Conservation (phyloP, 257 asterid genomes). For the Nicotiana undulata region DNA sequence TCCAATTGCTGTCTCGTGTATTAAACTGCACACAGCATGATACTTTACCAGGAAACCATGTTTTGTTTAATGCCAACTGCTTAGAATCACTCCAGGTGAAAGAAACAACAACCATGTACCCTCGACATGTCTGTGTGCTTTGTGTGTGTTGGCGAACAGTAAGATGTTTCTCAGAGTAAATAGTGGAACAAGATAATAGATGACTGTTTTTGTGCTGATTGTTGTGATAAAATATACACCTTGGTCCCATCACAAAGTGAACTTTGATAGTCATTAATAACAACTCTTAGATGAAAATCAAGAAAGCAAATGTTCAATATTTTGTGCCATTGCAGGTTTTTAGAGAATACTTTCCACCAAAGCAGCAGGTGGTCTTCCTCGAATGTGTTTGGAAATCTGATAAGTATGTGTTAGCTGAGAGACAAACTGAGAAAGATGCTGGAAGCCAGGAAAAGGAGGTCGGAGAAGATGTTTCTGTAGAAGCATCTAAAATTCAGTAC, state of each 20-base stretch:
- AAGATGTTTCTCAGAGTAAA: background rate
- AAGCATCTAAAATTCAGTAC: slow-evolving; percentile 40
- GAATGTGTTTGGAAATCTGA: slow-evolving; percentile 71
- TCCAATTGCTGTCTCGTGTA: background rate
- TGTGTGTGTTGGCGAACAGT: background rate
- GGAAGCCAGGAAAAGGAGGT: slow-evolving; percentile 31
- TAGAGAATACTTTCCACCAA: slow-evolving; percentile 71
- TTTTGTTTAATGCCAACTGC: background rate
- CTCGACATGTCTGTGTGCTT: background rate
- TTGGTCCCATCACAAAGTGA: background rate
- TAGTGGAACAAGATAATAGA: background rate
- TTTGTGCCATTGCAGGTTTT: slow-evolving; percentile 42
- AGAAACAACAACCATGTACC: no score
- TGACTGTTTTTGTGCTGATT: background rate
- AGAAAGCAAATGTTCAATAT: background rate
- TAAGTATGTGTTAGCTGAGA: slow-evolving; percentile 58
- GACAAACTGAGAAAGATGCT: slow-evolving; percentile 27
- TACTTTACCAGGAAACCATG: background rate
- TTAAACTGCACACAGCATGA: background rate
- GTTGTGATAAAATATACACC: background rate
- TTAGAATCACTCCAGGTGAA: background rate
- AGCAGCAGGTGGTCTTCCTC: slow-evolving; percentile 39
- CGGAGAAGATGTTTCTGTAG: slow-evolving; percentile 18
- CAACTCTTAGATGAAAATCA: background rate
- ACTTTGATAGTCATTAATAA: background rate